A percentile compares a stretch with the other conserved stretches of the same genome.
Conservation (phyloP, 2,329 filamentous ascomycete genomes). For the Botrytis fabae region DNA sequence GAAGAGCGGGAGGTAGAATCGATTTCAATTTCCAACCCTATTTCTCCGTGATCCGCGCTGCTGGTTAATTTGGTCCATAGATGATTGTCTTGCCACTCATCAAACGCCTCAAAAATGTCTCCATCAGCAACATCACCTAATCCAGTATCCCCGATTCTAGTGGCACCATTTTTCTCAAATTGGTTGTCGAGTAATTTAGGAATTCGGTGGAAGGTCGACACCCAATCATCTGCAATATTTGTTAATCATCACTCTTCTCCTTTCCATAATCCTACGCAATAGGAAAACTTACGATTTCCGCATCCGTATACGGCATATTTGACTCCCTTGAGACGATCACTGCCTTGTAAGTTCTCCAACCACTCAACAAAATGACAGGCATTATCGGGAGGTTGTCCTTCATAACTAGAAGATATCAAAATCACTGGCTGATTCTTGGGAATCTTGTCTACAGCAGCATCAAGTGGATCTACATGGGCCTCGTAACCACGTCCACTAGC, state of each 20-base stretch:
- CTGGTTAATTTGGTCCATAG: constrained; percentile 47
- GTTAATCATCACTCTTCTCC: constrained; percentile 32
- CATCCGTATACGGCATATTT: constrained; percentile 71
- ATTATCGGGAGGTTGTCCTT: constrained; percentile 73
- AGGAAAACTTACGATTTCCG: constrained; percentile 48
- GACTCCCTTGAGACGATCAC: constrained; percentile 53
- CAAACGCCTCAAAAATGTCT: constrained; percentile 69
- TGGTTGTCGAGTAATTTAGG: constrained; percentile 59
- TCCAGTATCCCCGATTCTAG: constrained; percentile 6
- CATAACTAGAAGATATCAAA: constrained; percentile 70
- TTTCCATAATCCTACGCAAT: constrained; percentile 29
- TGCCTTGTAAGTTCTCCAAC: constrained; percentile 48
- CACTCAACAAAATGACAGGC: constrained; percentile 67
- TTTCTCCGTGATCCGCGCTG: neutral
- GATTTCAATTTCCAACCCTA: constrained; percentile 16
- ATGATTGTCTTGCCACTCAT: constrained; percentile 63
- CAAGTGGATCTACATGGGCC: constrained; percentile 54
- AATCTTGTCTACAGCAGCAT: constrained; percentile 61
- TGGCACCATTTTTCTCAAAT: constrained; percentile 26
- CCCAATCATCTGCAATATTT: constrained; percentile 49
- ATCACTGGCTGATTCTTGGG: constrained; percentile 62
- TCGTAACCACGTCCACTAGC: constrained; percentile 60
- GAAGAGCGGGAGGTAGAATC: constrained; percentile 32
- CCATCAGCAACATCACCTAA: constrained; percentile 35
- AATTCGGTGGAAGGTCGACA: constrained; percentile 64